Evolutionary conservation across 1,284 basidiomycete species (phyloP).

Genomic region (Cryptococcus sp.): DNA sequence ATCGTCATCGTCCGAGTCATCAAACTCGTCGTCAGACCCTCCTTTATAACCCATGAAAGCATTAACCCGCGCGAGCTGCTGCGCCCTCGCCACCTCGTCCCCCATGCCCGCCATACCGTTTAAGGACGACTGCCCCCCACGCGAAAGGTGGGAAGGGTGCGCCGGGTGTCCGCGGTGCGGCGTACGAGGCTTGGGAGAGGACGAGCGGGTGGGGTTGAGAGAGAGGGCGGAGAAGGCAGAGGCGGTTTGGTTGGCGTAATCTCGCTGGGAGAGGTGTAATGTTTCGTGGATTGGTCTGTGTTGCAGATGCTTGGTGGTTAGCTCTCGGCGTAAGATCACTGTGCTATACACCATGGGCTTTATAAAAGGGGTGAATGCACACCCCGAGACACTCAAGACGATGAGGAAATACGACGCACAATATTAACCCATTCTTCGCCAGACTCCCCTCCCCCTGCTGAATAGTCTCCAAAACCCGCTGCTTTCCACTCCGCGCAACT

Average conservation of each 20-base stretch:
- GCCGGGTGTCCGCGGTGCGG: too few relatives aligned
- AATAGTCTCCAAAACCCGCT: conserved; percentile 35
- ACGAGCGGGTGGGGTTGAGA: conserved; percentile 14
- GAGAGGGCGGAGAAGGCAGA: conserved; percentile 22
- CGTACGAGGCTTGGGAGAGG: conserved; percentile 11
- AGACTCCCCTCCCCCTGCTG: conserved; percentile 23
- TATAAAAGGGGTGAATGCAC: too few relatives aligned
- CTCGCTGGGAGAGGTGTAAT: conserved; percentile 32
- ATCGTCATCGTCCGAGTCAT: conserved; percentile 6
- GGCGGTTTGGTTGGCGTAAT: conserved; percentile 38
- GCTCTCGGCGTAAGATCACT: not conserved
- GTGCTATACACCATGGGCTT: too few relatives aligned
- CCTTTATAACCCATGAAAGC: conserved; percentile 36
- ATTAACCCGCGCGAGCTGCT: conserved; percentile 23
- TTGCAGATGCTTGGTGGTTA: not conserved
- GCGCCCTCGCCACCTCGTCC: conserved; percentile 34
- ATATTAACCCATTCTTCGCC: conserved; percentile 22
- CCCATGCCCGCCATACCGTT: not conserved
- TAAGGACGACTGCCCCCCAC: too few relatives aligned
- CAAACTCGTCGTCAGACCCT: conserved; percentile 4
- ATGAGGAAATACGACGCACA: conserved; percentile 30
- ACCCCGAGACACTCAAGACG: not conserved
- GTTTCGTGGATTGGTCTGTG: conserved; percentile 35
- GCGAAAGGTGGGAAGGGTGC: too few relatives aligned
- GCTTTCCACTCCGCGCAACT: conserved; percentile 29